phyloP scores from a whole-genome alignment of 495 filamentous ascomycete species.

The Trichoderma reesei region DNA sequence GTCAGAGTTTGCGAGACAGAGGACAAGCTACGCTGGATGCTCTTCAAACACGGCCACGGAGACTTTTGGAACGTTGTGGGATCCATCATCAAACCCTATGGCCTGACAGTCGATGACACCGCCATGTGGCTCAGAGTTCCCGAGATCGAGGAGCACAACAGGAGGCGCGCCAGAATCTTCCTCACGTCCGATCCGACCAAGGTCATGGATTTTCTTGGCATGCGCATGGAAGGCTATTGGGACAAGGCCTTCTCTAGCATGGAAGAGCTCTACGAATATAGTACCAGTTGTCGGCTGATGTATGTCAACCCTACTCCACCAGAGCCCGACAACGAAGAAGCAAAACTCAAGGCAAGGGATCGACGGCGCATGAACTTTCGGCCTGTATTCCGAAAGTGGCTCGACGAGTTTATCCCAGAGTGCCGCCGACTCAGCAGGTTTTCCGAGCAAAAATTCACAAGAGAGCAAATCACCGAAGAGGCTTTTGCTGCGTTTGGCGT shows the following conservation, averaged over 20 bases:
- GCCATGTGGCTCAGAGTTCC: conserved; percentile 52
- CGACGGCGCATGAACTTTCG: conserved; percentile 37
- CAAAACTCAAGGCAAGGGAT: conserved; percentile 42
- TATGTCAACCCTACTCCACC: conserved; percentile 21
- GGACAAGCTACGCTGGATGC: conserved; percentile 43
- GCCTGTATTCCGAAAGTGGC: conserved; percentile 39
- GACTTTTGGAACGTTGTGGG: conserved; percentile 61
- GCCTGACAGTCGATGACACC: conserved; percentile 50
- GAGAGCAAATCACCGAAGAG: conserved; percentile 24
- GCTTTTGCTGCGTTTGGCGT: conserved; percentile 28
- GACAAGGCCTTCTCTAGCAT: conserved; percentile 36
- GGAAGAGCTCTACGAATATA: conserved; percentile 49
- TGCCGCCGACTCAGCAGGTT: conserved; percentile 25
- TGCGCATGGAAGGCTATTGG: conserved; percentile 34
- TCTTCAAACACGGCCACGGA: conserved; percentile 53
- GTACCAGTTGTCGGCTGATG: conserved; percentile 44
- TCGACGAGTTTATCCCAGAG: conserved; percentile 44
- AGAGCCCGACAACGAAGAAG: conserved; percentile 25
- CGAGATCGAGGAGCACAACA: conserved; percentile 48
- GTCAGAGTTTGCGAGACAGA: conserved; percentile 39
- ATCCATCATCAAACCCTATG: conserved; percentile 46
- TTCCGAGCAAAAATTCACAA: conserved; percentile 13
- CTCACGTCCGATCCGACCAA: conserved; percentile 44
- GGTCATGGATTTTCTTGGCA: conserved; percentile 49
- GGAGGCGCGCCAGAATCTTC: conserved; percentile 44